Conservation (phyloP, 2,329 filamentous ascomycete genomes). For the Diaporthe vaccinii region DNA sequence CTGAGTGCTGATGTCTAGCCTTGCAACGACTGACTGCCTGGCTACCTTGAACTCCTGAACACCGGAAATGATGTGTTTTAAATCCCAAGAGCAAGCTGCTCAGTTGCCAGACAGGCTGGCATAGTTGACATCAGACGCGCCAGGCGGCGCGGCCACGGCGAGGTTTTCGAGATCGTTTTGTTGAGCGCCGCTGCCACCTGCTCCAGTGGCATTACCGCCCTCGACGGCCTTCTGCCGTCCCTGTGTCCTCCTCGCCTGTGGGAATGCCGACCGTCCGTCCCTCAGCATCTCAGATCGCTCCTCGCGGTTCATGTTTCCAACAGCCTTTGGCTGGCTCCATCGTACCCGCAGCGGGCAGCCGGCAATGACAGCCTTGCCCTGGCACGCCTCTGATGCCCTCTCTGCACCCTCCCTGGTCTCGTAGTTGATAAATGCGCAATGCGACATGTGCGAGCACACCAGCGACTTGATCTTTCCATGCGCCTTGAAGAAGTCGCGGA, state of each 20-base stretch:
- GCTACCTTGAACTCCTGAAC: slow-evolving; percentile 48
- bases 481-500: slow-evolving; percentile 89
- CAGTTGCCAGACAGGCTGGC: slow-evolving; percentile 81
- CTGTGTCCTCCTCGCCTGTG: slow-evolving; percentile 57
- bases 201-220: slow-evolving; percentile 46
- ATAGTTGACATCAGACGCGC: slow-evolving; percentile 83
- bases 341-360: slow-evolving; percentile 91
- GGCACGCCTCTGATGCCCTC: slow-evolving; percentile 84
- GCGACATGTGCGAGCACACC: slow-evolving; percentile 96
- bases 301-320: slow-evolving; percentile 92
- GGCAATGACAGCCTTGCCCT: slow-evolving; percentile 89
- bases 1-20: slow-evolving; percentile 5
- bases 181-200: slow-evolving; percentile 44
- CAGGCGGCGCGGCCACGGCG: slow-evolving; percentile 82
- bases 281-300: slow-evolving; percentile 84
- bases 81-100: neutral
- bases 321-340: slow-evolving; percentile 92
- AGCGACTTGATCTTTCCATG: slow-evolving; percentile 93
- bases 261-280: slow-evolving; percentile 77
- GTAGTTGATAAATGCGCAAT: slow-evolving; percentile 97
- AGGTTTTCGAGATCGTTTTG: slow-evolving; percentile 49
- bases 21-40: neutral
- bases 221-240: slow-evolving; percentile 50
- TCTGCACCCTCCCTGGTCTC: slow-evolving; percentile 88
- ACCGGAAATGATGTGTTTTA: slow-evolving; percentile 40